Evolutionary conservation across 192 early-diverging fungal genomes (phyloP), one percentile per base, ranked within the genome.

Genomic region (Mycoemilia scoparia): DNA sequence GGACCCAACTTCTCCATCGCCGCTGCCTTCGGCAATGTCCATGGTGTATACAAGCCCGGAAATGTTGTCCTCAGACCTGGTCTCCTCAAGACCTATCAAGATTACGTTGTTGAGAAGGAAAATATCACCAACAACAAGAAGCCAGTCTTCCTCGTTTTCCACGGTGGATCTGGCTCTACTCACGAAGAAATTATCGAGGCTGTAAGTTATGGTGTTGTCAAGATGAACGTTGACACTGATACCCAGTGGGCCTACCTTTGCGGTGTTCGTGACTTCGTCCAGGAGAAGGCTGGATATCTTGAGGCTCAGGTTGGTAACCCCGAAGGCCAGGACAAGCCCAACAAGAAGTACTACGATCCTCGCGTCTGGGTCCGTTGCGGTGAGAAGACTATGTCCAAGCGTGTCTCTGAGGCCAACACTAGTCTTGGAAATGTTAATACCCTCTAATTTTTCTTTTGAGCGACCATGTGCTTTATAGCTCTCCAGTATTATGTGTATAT

Each of bases 151-250:
- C 88, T 96, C 42, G 90, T 96, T 42, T 96, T 96, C 84, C 90
- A 95, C 73, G 90, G 90, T 48, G 90, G 90, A 42, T 90, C 86
- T 11, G 90, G 90, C 34, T 83, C 79, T 25, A 69, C 74, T 35
- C 57, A 69, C 41, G 38, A 72, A 8, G 84, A 88, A 49, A 88
- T 88, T 57, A 43, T 71, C 64, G 77, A 75, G 11, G 84, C 84
- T 29, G 81, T 88, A 24, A 22, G 32, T 30, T 46, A 72, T 59
- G 84, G 90, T 53, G 88, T 92, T 18, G 72, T 96, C 64, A 96
- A 96, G 82, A 96, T 96, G 90, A 96, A 96, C 72, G 84, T 96
- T 57, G 90, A 96, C 56, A 96, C 90, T 34, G 90, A 95, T 57
- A 95, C 90, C 24, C 90, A 95, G 67, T 95, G 79, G 79, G 86